Base-by-base conservation (phyloP, 805 yeast species). In the Debaryomyces maramus region DNA sequence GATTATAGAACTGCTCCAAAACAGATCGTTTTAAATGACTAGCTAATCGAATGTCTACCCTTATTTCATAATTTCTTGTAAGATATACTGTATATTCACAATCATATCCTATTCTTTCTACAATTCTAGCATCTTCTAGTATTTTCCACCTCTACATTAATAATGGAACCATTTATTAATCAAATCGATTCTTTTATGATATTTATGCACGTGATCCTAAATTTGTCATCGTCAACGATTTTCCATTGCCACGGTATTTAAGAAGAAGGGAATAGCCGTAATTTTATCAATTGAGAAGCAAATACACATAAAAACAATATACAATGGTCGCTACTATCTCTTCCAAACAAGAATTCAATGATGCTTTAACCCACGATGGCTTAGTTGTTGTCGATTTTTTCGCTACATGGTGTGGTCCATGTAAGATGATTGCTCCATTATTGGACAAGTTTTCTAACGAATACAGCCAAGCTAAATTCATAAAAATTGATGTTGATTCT, bases 391-490 rank as follows among this genome's bases (percentile, higher is more conserved):
- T 93, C 53, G 98, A 93, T 74, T 93, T 91, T 75, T 90, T 80
- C 61, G 98, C 98, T 56, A 81, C 90, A 46, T 93, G 98, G 97
- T 91, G 99, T 70, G 97, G 97, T 54, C 98, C 99, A 47, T 91
- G 99, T 77, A 93, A 91, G 78, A 87, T 87, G 81, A 85, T 93
- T 69, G 90, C 97, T 40, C 99, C 99, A 55, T 72, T 88, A 72
- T 72, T 91, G 54, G 96, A 90, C 61, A 84, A 85, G 65, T 83
- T 90, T 59, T 72, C 89, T 31, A 64, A 67, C 34, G 79, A 82
- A 64, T 83, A 82, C 78, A 48, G 81, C 20, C 67, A 72, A 39
- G 88, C 84, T 53, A 78, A 75, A 53, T 91, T 93, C 78, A 75
- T 78, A 79, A 89, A 91, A 77, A 81, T 93, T 40, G 98, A 91